phyloP scores from a whole-genome alignment of 1,284 basidiomycete genomes.

The Cutaneotrichosporon cavernicola region DNA sequence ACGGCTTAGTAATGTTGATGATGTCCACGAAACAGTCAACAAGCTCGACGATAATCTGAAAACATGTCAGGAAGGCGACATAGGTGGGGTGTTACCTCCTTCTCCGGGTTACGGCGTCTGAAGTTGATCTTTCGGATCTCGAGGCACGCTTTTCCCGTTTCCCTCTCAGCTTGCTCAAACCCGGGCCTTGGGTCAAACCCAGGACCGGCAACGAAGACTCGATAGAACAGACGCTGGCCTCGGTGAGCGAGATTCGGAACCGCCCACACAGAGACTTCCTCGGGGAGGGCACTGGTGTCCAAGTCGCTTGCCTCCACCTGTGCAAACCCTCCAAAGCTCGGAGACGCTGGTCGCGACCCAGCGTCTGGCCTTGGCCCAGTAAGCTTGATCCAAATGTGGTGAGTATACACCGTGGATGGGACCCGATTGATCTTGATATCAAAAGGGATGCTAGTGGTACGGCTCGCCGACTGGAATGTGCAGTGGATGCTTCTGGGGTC shows the following conservation, averaged over 20 bases:
- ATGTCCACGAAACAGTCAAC: slow-evolving; percentile 39
- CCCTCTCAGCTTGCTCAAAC: not conserved
- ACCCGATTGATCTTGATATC: slow-evolving; percentile 22
- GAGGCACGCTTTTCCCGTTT: not conserved
- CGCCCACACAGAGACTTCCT: not conserved
- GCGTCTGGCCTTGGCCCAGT: slow-evolving; percentile 30
- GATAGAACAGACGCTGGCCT: not conserved
- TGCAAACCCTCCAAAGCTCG: slow-evolving; percentile 7
- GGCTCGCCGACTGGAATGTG: slow-evolving; percentile 18
- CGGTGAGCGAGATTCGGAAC: not conserved
- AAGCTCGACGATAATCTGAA: slow-evolving; percentile 35
- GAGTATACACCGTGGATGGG: slow-evolving; percentile 10
- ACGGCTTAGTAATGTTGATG: slow-evolving; percentile 6
- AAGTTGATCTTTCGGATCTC: slow-evolving; percentile 19
- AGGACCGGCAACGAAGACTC: not conserved
- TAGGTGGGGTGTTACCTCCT: slow-evolving; percentile 29
- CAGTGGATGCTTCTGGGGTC: slow-evolving; percentile 28
- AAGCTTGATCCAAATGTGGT: slow-evolving; percentile 33
- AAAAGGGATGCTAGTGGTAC: slow-evolving; percentile 10
- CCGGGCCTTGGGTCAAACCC: not conserved
- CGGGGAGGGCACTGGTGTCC: slow-evolving; percentile 10
- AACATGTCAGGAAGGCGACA: not conserved
- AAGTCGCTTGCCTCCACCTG: not conserved
- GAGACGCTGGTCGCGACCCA: slow-evolving; percentile 24
- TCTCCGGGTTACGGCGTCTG: slow-evolving; percentile 26